Evolutionary conservation across 78 protist genomes (phyloP).

Genomic region (Monocercomonoides exilis): DNA sequence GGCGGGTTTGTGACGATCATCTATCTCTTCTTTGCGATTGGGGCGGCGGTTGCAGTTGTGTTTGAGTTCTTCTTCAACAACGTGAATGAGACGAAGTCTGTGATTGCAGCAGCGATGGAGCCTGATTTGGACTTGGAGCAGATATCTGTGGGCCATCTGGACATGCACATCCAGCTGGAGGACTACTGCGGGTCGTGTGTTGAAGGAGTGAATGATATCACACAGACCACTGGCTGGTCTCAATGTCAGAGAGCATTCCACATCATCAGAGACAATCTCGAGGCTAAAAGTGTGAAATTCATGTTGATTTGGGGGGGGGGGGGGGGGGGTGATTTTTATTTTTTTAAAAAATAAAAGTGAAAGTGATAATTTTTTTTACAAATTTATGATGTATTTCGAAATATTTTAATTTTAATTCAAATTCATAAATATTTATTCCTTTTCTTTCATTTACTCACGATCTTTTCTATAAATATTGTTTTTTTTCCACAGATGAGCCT

Average conservation of each 20-base stretch:
- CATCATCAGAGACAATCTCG: not conserved
- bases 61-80: conserved; percentile 1
- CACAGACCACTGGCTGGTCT: not conserved
- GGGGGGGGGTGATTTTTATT: too few species aligned
- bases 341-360: too few species aligned
- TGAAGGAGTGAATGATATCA: too few species aligned
- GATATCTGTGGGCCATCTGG: not conserved
- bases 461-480: not conserved
- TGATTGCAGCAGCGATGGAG: not conserved
- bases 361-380: not conserved
- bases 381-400: not conserved
- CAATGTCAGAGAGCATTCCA: not conserved
- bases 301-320: too few species aligned
- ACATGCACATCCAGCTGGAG: not conserved
- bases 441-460: not conserved
- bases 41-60: not conserved
- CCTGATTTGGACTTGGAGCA: not conserved
- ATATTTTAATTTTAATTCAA: not conserved
- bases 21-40: not conserved
- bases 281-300: not conserved
- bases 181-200: not conserved
- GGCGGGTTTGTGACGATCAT: not conserved
- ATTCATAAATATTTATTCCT: not conserved
- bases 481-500: not conserved
- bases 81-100: not conserved